Evolutionary conservation across 2,329 filamentous ascomycete species (phyloP).

Genomic region (Ophiocordyceps camponoti-leonardi): DNA sequence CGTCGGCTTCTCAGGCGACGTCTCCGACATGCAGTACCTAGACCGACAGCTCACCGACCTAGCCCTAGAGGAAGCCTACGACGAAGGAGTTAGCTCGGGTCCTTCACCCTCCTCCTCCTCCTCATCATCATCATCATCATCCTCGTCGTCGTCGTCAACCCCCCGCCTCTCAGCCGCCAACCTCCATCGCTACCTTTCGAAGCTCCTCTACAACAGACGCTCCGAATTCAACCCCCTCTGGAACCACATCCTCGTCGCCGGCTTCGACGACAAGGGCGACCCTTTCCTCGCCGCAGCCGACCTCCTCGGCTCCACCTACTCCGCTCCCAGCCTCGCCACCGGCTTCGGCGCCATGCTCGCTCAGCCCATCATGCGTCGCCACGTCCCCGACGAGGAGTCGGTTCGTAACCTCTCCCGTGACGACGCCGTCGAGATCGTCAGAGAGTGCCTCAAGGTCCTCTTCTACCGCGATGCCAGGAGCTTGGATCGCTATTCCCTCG

Average conservation of each 20-base stretch:
- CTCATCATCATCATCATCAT: no score
- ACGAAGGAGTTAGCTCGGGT: slow-evolving; percentile 1
- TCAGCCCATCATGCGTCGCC: slow-evolving; percentile 71
- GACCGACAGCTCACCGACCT: slow-evolving; percentile 80
- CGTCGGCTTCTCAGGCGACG: slow-evolving; percentile 88
- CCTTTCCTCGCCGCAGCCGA: slow-evolving; percentile 89
- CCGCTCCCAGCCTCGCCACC: slow-evolving; percentile 73
- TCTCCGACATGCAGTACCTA: slow-evolving; percentile 98
- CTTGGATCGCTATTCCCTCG: slow-evolving; percentile 80
- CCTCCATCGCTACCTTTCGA: slow-evolving; percentile 89
- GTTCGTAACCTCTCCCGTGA: slow-evolving; percentile 57
- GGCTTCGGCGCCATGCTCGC: slow-evolving; percentile 89
- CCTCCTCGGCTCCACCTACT: slow-evolving; percentile 83
- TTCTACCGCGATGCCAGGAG: slow-evolving; percentile 94
- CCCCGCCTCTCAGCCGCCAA: slow-evolving; percentile 68
- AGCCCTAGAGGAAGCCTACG: slow-evolving; percentile 79
- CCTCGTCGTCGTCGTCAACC: no score
- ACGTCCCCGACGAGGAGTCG: slow-evolving; percentile 70
- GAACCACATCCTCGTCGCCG: slow-evolving; percentile 88
- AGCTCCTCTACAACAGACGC: slow-evolving; percentile 89
- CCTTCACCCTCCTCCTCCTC: no score
- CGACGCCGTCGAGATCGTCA: slow-evolving; percentile 61
- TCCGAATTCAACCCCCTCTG: slow-evolving; percentile 94
- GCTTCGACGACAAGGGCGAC: slow-evolving; percentile 59
- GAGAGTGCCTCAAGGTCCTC: slow-evolving; percentile 95